These are phyloP conservation scores for Tillandsia fasciculata DNA, from an alignment of 176 grass and related monocot genomes.

Conservation along the genomic window DNA sequence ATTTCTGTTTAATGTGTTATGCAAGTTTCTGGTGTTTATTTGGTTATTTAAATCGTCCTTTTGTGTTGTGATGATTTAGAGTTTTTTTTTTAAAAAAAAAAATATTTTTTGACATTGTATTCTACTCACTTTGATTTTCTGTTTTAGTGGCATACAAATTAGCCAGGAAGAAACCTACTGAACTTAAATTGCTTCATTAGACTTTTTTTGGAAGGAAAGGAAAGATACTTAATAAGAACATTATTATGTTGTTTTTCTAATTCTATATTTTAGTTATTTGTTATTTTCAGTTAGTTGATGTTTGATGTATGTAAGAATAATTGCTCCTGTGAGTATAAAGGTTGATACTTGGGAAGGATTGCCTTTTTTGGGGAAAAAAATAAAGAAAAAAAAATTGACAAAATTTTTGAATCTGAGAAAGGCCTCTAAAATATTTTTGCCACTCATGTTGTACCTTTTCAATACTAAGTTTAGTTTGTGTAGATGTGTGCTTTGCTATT, in stretches of 20 bases:
- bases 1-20: too few relatives aligned
- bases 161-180: conserved; percentile 70
- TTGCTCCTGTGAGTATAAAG: too few relatives aligned
- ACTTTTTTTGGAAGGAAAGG: conserved; percentile 94
- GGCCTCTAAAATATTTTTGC: too few relatives aligned
- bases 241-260: conserved; percentile 1
- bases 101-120: background rate
- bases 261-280: background rate
- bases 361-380: too few relatives aligned
- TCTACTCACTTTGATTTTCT: conserved; percentile 9
- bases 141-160: conserved; percentile 77
- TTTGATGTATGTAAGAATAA: too few relatives aligned
- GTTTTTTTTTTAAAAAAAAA: background rate
- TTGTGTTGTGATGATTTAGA: background rate
- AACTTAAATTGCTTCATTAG: conserved; percentile 88
- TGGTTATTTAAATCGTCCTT: background rate
- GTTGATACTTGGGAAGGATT: too few relatives aligned
- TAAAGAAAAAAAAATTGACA: too few relatives aligned
- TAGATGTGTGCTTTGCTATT: too few relatives aligned
- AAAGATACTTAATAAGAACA: conserved; percentile 49
- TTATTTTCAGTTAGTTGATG: background rate
- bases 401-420: too few relatives aligned
- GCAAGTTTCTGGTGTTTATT: too few relatives aligned
- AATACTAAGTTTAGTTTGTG: too few relatives aligned
- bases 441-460: too few relatives aligned